Evolutionary conservation across 1,284 basidiomycete genomes (phyloP), one percentile per base, ranked within the genome.

Genomic region (Butyriboletus appendiculatus): DNA sequence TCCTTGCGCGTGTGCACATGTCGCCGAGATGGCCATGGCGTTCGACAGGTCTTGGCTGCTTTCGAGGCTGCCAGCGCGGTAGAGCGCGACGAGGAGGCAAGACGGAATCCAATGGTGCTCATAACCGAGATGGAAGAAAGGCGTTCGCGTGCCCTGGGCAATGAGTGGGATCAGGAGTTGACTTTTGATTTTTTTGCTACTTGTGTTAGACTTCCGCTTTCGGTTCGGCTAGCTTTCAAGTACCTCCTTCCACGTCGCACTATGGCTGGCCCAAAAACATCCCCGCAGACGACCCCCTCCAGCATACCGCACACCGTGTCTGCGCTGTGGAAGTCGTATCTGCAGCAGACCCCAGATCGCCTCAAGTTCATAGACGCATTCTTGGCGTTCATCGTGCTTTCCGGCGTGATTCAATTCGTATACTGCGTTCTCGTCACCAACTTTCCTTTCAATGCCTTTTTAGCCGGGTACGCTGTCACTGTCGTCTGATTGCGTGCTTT

Each of bases 361-460:
- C 85, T 98, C 64, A 97, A 98, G 77, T 86, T 97, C 71, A 86
- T 98, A 71, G 96, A 99, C 76, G 79, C 85, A 12, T 98, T 98
- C 78, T 80, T 98, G 59, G 77, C 92, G 56, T 98, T 98, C 79
- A 83, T 98, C 66, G 88, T 98, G 77, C 78, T 97, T 42, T 90
- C 92, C 2, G 97, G 96, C 62, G 80, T 97, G 58, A 72, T 88
- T 39, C 95, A 98, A 72, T 98, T 99, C 73, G 75, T 84, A 16
- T 98, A 99, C 76, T 94, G 96, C 73, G 73, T 97, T 33, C 79
- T 94, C 59, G 80, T 99, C 60, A 94, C 95, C 53, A 91, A 90
- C 75, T 99, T 89, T 73, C 96, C 96, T 15, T 98, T 97, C 81
- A 98, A 98, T 66, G 94, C 96, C 34, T 99, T 98, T 75, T 75